These are phyloP conservation scores for Rhodotorula sp. DNA, from an alignment of 1,284 basidiomycete genomes.

Conservation along the genomic window DNA sequence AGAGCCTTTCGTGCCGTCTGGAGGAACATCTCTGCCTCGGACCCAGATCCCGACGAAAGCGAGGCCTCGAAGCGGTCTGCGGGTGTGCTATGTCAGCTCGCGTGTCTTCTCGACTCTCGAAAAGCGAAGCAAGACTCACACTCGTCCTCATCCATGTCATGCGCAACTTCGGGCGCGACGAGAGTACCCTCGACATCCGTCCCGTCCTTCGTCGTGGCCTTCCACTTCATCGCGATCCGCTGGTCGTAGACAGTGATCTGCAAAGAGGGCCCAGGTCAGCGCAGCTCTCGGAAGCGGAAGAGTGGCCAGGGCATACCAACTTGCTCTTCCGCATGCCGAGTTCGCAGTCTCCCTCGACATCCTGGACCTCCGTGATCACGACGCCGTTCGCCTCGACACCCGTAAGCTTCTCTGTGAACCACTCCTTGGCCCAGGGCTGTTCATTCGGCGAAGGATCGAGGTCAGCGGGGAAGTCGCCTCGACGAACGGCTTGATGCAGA, in stretches of 20 bases:
- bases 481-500: no score
- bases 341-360: conserved; percentile 43
- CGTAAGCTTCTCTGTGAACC: conserved; percentile 35
- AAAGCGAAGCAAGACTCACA: not conserved
- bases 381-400: conserved; percentile 34
- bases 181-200: conserved; percentile 30
- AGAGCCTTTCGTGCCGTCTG: conserved; percentile 39
- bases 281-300: no score
- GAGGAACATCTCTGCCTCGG: conserved; percentile 40
- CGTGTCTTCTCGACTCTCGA: no score
- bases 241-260: conserved; percentile 45
- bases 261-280: not conserved
- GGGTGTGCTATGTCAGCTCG: not conserved
- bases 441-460: no score
- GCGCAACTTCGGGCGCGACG: conserved; percentile 43
- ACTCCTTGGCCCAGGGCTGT: conserved; percentile 40
- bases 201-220: conserved; percentile 12
- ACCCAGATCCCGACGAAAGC: conserved; percentile 27
- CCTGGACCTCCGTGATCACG: conserved; percentile 25
- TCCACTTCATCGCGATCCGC: conserved; percentile 38
- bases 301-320: not conserved
- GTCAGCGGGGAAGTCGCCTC: no score
- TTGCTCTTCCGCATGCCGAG: conserved; percentile 42
- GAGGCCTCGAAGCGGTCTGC: conserved; percentile 42
- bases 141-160: conserved; percentile 45